Evolutionary conservation across 2,329 filamentous ascomycete species (phyloP), one percentile per base, ranked within the genome.

Genomic region (Rutstroemia sp.): DNA sequence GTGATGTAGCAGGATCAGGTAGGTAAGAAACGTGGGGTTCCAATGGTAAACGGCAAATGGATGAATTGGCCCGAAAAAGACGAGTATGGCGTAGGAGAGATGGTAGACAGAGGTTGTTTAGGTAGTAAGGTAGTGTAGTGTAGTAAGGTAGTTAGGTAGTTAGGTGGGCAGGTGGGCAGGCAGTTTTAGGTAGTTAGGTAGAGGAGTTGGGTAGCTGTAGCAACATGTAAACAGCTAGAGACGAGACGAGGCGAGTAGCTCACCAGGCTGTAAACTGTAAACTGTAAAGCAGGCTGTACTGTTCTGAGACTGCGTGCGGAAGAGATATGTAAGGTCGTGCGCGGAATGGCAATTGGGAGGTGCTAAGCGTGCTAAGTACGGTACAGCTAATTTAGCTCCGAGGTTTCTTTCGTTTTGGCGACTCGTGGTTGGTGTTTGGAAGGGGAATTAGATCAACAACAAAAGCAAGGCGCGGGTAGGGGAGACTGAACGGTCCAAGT

Each of bases 11-110:
- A 17, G 27, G 19, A 23, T 27, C 27, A 8, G 27, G 27, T 12
- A 30, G 27, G 27, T 30, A 46, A 21, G 25, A 51, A 55, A 55
- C 53, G 53, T 55, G 53, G 53, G 53, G 53, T 51, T 55, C 34
- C 44, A 23, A 23, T 23, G 23, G 23, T 5, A 23, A 30, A 30
- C 27, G 27, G 27, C 9, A 30, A 38, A 44, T 21, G 38, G 27
- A 51, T 38, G 47, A 55, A 50, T 45, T 47, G n/a, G 10, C 12
- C 17, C n/a, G 34, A 23, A 23, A 21, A 21, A 34, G 12, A 17
- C 10, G 4, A 30, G 39, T 36, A 30, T 10, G 38, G 17, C 21
- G 25, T n/a, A 47, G 44, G 4, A 25, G 9, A 25, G 9, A 42
- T 40, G 25, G 16, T 38, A 27, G 16, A 16, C 14, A 42, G 45